Percentiles rank a stretch among this genome's conserved stretches.
phyloP scores from a whole-genome alignment of 495 filamentous ascomycete species.

The Tuber aestivum region DNA sequence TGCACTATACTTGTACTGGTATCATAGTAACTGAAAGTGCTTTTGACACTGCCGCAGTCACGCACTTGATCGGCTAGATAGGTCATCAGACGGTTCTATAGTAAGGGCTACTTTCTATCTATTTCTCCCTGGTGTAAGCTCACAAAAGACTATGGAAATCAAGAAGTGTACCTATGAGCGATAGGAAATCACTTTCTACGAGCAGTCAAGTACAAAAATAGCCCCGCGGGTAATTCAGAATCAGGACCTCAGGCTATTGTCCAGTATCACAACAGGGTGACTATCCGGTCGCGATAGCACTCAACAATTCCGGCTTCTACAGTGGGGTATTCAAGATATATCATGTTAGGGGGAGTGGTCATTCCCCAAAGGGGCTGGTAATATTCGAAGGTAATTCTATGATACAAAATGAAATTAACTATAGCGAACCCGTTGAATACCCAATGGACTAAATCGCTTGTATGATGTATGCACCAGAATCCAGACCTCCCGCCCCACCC shows the following conservation, averaged over 20 bases:
- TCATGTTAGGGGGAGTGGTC: not conserved
- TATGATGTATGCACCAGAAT: not conserved
- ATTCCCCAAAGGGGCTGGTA: not conserved
- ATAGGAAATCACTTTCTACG: not conserved
- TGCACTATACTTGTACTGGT: not conserved
- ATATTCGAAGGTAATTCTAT: not conserved
- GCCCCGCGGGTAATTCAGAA: not conserved
- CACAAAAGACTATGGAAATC: not conserved
- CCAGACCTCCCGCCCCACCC: not conserved
- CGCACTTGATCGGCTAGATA: not conserved
- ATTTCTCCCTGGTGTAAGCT: not conserved
- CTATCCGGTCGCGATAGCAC: not conserved
- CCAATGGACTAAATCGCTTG: not conserved
- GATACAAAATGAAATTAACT: not conserved
- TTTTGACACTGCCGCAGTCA: not conserved
- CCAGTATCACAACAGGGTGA: not conserved
- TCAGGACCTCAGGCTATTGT: not conserved
- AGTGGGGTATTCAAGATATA: not conserved
- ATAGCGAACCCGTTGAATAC: not conserved
- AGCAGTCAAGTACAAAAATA: not conserved
- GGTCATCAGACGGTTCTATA: not conserved
- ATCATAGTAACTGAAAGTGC: not conserved
- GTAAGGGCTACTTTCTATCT: not conserved
- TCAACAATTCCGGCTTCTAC: not conserved
- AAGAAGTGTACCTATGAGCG: not conserved